Evolutionary conservation across 345 rosid species (phyloP), one percentile per base, ranked within the genome.

Genomic region (Salix viminalis): DNA sequence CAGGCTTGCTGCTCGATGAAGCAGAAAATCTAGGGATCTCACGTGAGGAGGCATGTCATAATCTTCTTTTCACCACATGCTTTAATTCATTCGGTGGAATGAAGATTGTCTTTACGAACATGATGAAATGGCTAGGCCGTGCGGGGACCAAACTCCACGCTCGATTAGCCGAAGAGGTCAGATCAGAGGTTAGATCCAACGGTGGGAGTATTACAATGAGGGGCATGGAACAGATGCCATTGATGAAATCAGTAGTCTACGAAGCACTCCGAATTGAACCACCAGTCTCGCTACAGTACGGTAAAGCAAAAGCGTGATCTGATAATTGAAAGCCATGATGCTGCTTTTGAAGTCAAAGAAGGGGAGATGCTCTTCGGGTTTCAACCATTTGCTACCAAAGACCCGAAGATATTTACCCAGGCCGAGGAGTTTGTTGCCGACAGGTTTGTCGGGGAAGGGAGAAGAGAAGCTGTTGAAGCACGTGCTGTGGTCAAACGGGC

Each of bases 401-500:
- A 95, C 60, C 94, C 96, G 78, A 91, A 79, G 76, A 89, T 95
- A 1, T 95, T 95, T 73, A 88, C 88, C 2, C 60, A 84, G 34
- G 77, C 96, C 18, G 94, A 91, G 61, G 92, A 95, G 85, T 95
- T 91, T 78, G 87, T 93, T 16, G 75, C 96, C 39, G 99, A 90
- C 24, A 74, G 99, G 52, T 95, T 93, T 77, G 82, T 89, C 0
- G 94, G 97, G 0, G 92, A 88, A 39, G 98, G 98, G n/a, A n/a
- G n/a, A n/a, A 14, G 94, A 90, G 88, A 83, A 61, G 85, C 24
- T 91, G 80, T 74, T 93, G 67, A 42, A 73, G 82, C 81, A 96
- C 78, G 91, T 96, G 79, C 62, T 96, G n/a, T 96, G 99, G 99
- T 96, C 99, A 0, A 96, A 96, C 10, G 99, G 99, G 5, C 92